Base-by-base conservation (phyloP, 352 stramenopile genomes). In the Peronospora tabacina region DNA sequence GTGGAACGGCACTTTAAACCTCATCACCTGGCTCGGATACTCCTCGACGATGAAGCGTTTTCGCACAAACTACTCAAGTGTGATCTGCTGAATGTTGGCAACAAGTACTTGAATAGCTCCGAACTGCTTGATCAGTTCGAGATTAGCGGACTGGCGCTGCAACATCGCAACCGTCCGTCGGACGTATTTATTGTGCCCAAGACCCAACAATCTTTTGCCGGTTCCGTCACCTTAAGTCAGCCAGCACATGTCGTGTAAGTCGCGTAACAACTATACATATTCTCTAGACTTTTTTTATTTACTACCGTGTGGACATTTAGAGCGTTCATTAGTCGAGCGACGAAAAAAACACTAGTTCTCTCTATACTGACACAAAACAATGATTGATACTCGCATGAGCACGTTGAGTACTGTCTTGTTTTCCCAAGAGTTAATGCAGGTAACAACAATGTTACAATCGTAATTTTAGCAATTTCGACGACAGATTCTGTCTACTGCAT, bases 71-170 rank as follows among this genome's bases (percentile, higher is more conserved):
- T 80, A 22, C 42, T 83, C n/a, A 68, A 72, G 41, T 72, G 68
- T 34, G 59, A 78, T 34, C 44, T 83, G n/a, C 52, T 83, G 5
- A 68, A 70, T 7, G 44, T 83, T 12, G 72, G 58, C 22, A 71
- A 67, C 39, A 71, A 75, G 19, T 70, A 72, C 8, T 45, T 83
- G 11, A 61, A 70, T 22, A 78, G 62, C 57, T 81, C 72, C 8
- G 69, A 81, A 62, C 47, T 76, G 37, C 57, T 83, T 5, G 61
- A 75, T 44, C 63, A 76, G 44, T 83, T 83, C 28, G 72, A 83
- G 58, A 73, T 83, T 36, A 66, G 57, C 6, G 72, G 69, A 6
- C 43, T 83, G 7, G 65, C 67, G 8, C 52, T 83, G 7, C 57
- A 65, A 7, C 69, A 81, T 54, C 61, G 68, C 20, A 51, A 59